Percentiles rank a stretch among this genome's conserved stretches.
Conservation (phyloP, 306 rosid genomes). For the Purshia tridentata region DNA sequence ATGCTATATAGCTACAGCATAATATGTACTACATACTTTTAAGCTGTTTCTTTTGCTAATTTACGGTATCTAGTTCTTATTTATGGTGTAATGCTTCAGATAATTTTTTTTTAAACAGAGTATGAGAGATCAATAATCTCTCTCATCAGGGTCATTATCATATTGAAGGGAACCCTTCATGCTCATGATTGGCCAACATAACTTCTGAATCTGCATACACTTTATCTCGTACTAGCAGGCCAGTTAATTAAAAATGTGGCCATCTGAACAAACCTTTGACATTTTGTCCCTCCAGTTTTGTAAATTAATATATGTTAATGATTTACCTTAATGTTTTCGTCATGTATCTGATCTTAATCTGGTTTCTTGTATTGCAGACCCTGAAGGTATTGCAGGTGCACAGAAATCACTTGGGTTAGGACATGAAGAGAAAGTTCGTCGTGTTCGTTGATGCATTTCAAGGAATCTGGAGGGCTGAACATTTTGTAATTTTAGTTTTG, state of each 20-base stretch:
- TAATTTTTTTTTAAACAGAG: not conserved
- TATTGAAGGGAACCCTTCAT: not conserved
- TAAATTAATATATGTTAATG: not conserved
- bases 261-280: not conserved
- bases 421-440: conserved; percentile 78
- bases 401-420: conserved; percentile 88
- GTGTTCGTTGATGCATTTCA: conserved; percentile 49
- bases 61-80: not conserved
- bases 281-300: not conserved
- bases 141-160: not conserved
- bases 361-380: conserved; percentile 51
- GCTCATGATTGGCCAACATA: not conserved
- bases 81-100: too few species aligned
- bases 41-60: not conserved
- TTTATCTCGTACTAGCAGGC: not conserved
- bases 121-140: not conserved
- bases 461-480: not conserved
- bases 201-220: not conserved
- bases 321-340: not conserved
- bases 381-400: conserved; percentile 92
- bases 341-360: conserved; percentile 1
- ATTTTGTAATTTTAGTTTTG: conserved; percentile 1
- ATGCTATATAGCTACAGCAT: not conserved
- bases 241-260: conserved; percentile 4
- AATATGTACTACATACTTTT: not conserved